phyloP scores from a whole-genome alignment of 805 yeast species.

The Zygosaccharomyces pseudorouxii region DNA sequence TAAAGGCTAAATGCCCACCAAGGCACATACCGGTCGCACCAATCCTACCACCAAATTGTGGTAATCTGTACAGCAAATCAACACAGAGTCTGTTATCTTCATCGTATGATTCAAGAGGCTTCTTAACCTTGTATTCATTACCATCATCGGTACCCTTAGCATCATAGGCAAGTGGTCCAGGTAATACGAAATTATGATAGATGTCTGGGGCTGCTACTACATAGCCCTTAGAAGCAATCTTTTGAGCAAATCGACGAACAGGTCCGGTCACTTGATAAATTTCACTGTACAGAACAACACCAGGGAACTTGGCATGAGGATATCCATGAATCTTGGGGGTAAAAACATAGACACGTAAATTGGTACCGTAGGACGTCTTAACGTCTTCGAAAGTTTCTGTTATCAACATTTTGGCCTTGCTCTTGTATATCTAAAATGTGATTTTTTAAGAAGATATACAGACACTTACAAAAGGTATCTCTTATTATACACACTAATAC shows the following conservation, averaged over 20 bases:
- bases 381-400: conserved; percentile 63
- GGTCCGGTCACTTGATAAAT: conserved; percentile 84
- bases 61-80: conserved; percentile 53
- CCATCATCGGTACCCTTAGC: conserved; percentile 72
- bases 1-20: conserved; percentile 76
- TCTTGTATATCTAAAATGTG: background rate
- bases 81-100: conserved; percentile 64
- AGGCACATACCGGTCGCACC: conserved; percentile 88
- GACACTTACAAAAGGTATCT: background rate
- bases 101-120: conserved; percentile 67
- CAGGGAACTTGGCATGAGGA: conserved; percentile 78
- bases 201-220: conserved; percentile 76
- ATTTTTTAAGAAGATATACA: background rate
- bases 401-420: conserved; percentile 49
- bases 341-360: conserved; percentile 59
- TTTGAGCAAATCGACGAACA: conserved; percentile 69
- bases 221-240: conserved; percentile 74
- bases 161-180: conserved; percentile 65
- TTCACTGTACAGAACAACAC: conserved; percentile 72
- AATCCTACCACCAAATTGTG: conserved; percentile 61
- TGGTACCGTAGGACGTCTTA: conserved; percentile 58
- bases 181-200: conserved; percentile 66
- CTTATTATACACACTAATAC: background rate
- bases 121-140: conserved; percentile 58
- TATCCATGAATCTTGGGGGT: conserved; percentile 68